Evolutionary conservation across 306 rosid genomes (phyloP), one percentile per base, ranked within the genome.

Genomic region (Cicer judaicum): DNA sequence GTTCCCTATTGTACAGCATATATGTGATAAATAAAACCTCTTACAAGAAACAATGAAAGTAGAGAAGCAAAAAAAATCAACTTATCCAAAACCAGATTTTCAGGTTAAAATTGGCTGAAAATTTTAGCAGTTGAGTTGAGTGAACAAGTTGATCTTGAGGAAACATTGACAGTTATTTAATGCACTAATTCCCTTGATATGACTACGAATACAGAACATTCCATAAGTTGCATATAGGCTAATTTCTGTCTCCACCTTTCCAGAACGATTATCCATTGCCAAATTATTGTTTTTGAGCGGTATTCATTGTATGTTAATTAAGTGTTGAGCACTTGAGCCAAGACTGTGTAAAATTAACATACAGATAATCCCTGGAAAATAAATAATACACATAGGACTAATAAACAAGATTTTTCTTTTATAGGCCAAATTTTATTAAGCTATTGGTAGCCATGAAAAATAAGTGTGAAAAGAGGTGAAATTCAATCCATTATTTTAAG

Each of bases 131-230:
- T 67, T 44, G 43, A 39, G 19, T 67, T 44, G 43, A 21, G 18
- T 16, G 14, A 41, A 72, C 14, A 8, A 34, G 57, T 64, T 52
- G 61, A 71, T 19, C 39, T 9, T 19, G 48, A 57, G 50, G 38
- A 66, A 74, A 13, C 76, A 40, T 56, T 49, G 60, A 42, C 18
- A 41, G n/a, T 41, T 74, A 67, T 57, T 46, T 15, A 63, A 63
- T 43, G 19, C 70, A 68, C 46, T 56, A 62, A 46, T 42, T 36
- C 64, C 19, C 49, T 55, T 21, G 9, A 15, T 29, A 64, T 5
- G 13, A 60, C 62, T 46, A 15, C 72, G n/a, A 67, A 18, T 75
- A 53, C 16, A 18, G 57, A 80, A 8, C 36, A 15, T 13, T n/a
- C 44, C 59, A 24, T 46, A 3, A 12, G 62, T 43, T 62, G 76